phyloP scores from a whole-genome alignment of 1,139 yeast species.

The Suhomyces guaymorum region DNA sequence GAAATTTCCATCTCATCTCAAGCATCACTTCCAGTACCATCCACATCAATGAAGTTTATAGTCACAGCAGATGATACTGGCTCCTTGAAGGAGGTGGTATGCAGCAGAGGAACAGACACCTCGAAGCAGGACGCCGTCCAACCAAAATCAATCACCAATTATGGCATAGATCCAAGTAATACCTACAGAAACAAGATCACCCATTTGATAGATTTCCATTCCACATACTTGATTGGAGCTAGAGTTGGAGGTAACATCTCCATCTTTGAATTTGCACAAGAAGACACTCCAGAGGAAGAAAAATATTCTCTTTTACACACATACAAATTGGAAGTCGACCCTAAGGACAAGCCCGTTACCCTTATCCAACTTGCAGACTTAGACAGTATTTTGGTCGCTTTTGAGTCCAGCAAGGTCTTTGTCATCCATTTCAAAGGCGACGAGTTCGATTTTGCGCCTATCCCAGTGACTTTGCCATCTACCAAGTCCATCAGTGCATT shows the following conservation, averaged over 20 bases:
- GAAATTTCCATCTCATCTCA: conserved; percentile 15
- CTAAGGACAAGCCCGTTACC: conserved; percentile 36
- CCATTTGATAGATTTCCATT: conserved; percentile 29
- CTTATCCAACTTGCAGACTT: conserved; percentile 29
- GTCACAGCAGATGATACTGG: conserved; percentile 61
- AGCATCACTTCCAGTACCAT: conserved; percentile 1
- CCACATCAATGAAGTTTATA: conserved; percentile 46
- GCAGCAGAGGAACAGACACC: conserved; percentile 66
- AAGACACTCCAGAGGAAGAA: conserved; percentile 11
- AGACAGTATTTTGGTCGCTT: conserved; percentile 40
- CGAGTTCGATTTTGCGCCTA: conserved; percentile 32
- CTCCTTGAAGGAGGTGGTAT: conserved; percentile 54
- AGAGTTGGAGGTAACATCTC: conserved; percentile 46
- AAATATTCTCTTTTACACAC: conserved; percentile 26
- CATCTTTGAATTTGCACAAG: conserved; percentile 33
- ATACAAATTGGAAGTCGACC: conserved; percentile 26
- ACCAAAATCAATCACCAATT: conserved; percentile 48
- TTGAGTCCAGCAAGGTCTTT: conserved; percentile 52
- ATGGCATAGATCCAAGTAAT: conserved; percentile 35
- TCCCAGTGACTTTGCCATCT: conserved; percentile 30
- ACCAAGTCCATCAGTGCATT: conserved; percentile 51
- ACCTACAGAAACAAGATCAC: conserved; percentile 29
- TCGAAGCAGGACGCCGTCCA: conserved; percentile 60
- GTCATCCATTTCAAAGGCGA: conserved; percentile 37
- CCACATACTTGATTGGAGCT: conserved; percentile 40